Evolutionary conservation across 768 basidiomycete species (phyloP).

Genomic region (Floccularia luteovirens): DNA sequence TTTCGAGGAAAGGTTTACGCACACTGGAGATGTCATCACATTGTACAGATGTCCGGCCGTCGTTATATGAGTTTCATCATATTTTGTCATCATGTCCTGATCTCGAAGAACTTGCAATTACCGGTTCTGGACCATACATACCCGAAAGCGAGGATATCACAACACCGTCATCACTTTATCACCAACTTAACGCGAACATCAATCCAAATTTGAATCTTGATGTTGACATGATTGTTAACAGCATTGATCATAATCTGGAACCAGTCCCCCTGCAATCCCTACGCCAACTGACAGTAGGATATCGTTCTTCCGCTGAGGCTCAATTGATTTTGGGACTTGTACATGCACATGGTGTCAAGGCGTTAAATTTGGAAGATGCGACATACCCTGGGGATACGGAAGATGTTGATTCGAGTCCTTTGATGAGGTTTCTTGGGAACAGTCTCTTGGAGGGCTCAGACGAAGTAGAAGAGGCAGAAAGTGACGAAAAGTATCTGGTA

Average conservation of each 20-base stretch:
- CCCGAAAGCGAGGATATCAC: conserved; percentile 17
- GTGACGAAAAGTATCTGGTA: conserved; percentile 5
- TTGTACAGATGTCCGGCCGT: conserved; percentile 46
- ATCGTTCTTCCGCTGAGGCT: conserved; percentile 30
- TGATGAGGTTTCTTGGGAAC: conserved; percentile 30
- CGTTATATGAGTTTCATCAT: conserved; percentile 29
- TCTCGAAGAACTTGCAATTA: conserved; percentile 35
- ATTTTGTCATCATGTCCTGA: conserved; percentile 32
- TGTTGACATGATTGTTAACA: neutral
- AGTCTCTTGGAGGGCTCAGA: conserved; percentile 11
- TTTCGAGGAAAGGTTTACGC: conserved; percentile 12
- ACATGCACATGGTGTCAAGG: conserved; percentile 27
- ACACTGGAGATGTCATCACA: conserved; percentile 46
- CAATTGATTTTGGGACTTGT: conserved; percentile 30
- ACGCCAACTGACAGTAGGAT: conserved; percentile 32
- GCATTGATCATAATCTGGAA: conserved; percentile 12
- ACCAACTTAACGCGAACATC: no score
- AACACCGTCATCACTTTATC: no score
- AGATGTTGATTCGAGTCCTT: conserved; percentile 29
- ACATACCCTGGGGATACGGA: conserved; percentile 30
- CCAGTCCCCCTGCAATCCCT: conserved; percentile 30
- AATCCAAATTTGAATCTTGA: no score
- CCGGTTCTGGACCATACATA: conserved; percentile 36
- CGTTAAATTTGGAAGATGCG: conserved; percentile 36
- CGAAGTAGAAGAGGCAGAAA: neutral